Base-by-base conservation (phyloP, 176 grass and related monocot species). In the Oropetium thomaeum region DNA sequence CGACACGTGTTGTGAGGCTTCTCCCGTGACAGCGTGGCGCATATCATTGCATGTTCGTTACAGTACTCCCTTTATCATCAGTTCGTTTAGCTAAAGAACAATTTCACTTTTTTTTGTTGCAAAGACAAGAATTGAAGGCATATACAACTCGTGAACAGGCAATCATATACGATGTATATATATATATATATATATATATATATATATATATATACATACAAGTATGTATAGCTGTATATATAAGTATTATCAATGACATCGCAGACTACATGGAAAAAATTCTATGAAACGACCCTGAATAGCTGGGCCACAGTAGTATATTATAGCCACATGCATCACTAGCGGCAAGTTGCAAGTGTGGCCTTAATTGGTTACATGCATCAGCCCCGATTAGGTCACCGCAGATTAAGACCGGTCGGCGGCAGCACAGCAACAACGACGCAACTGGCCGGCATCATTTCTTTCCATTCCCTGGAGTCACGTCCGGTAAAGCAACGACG, bases 371-470 rank as follows among this genome's bases (percentile, higher is more conserved):
- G 75, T 66, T 60, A 58, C 68, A 0, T 79, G 85, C 7, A 83
- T 58, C 61, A 74, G 60, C 41, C 85, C 74, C 20, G 68, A 73
- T 83, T 83, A 74, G 79, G 74, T 29, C 27, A 73, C 10, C 61
- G n/a, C 79, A 79, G 69, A 82, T 79, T 79, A 83, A 61, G 80
- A 83, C 74, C 74, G 12, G 65, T 57, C 52, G 30, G 28, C 33
- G 37, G 45, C 67, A 31, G 51, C 51, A 53, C 48, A 9, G 48
- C 49, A 22, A 10, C 53, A 27, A 23, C 53, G 27, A n/a, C n/a
- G 26, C 39, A 43, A 57, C 58, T 59, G 49, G 75, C 32, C 4
- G 30, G 57, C 70, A 75, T 78, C 70, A 89, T 65, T 34, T 72
- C 66, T 7, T 16, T 20, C 52, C n/a, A n/a, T n/a, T n/a, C n/a